These are phyloP conservation scores for Moringa oleifera DNA, from an alignment of 345 rosid species.

Conservation along the genomic window DNA sequence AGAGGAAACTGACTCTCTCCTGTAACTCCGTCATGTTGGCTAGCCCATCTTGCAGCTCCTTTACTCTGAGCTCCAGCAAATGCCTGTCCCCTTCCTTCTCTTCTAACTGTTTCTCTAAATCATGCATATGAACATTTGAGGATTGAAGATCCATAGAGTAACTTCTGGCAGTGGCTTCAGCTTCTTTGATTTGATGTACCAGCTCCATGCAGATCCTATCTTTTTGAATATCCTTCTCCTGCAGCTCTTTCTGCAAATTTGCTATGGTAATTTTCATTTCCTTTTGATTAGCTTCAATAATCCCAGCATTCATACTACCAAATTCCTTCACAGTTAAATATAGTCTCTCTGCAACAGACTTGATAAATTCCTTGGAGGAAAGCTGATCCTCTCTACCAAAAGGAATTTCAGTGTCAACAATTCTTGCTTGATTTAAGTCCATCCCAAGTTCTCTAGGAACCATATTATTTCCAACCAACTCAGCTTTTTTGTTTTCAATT, in stretches of 20 bases:
- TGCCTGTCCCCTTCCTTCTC: slow-evolving; percentile 41
- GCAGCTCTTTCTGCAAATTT: slow-evolving; percentile 83
- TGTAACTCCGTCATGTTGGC: slow-evolving; percentile 40
- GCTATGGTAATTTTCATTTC: slow-evolving; percentile 62
- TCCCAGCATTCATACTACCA: slow-evolving; percentile 39
- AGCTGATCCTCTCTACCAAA: slow-evolving; percentile 18
- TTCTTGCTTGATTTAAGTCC: slow-evolving; percentile 24
- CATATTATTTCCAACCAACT: slow-evolving; percentile 27
- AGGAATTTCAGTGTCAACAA: slow-evolving; percentile 19
- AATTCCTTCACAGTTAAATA: slow-evolving; percentile 43
- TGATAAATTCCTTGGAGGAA: slow-evolving; percentile 53
- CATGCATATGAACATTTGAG: slow-evolving; percentile 37
- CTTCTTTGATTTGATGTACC: slow-evolving; percentile 82
- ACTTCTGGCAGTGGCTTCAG: slow-evolving; percentile 62
- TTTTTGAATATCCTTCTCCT: slow-evolving; percentile 80
- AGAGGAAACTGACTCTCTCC: slow-evolving; percentile 47
- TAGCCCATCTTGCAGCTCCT: slow-evolving; percentile 59
- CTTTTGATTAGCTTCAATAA: slow-evolving; percentile 43
- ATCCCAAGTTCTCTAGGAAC: slow-evolving; percentile 19
- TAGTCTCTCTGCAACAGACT: slow-evolving; percentile 49
- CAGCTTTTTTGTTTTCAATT: slow-evolving; percentile 58
- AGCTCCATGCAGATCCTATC: slow-evolving; percentile 82
- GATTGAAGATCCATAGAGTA: slow-evolving; percentile 66
- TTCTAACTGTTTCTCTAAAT: slow-evolving; percentile 54
- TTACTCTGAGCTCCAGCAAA: slow-evolving; percentile 45